Conservation (phyloP, 345 rosid species). For the Pistacia integerrima region DNA sequence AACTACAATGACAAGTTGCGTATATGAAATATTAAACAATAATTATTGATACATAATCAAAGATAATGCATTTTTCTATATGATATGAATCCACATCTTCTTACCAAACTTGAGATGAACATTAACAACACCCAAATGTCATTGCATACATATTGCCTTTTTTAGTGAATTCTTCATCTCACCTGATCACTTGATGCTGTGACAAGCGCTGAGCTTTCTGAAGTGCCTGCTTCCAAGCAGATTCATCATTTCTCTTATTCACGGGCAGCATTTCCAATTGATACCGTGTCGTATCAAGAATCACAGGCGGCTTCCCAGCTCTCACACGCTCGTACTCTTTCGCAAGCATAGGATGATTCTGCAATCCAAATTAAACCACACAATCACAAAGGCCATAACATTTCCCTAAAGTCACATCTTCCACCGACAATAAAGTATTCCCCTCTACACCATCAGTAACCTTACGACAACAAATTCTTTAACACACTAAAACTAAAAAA, state of each 20-base stretch:
- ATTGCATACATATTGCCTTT: background rate
- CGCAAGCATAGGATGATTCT: slow-evolving; percentile 83
- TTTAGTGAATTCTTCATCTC: background rate
- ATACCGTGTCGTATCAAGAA: slow-evolving; percentile 75
- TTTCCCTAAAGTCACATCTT: background rate
- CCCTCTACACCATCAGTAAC: too few species aligned
- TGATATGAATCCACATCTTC: too few species aligned
- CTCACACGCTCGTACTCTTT: slow-evolving; percentile 93
- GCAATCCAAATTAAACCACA: slow-evolving; percentile 31
- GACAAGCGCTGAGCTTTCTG: slow-evolving; percentile 78
- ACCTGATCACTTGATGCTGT: slow-evolving; percentile 85
- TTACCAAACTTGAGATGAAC: background rate
- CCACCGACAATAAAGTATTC: background rate
- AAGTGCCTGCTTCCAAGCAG: slow-evolving; percentile 85
- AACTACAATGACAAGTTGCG: background rate
- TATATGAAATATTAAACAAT: too few species aligned
- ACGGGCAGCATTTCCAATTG: slow-evolving; percentile 64
- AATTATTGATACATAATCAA: background rate
- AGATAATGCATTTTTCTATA: too few species aligned
- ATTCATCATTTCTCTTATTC: slow-evolving; percentile 74
- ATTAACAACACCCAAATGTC: background rate
- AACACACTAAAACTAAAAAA: too few species aligned
- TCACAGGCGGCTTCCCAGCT: slow-evolving; percentile 85
- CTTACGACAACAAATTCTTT: too few species aligned
- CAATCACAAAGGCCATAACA: background rate